Evolutionary conservation across 768 basidiomycete genomes (phyloP).

Genomic region (Infundibulicybe gibba): DNA sequence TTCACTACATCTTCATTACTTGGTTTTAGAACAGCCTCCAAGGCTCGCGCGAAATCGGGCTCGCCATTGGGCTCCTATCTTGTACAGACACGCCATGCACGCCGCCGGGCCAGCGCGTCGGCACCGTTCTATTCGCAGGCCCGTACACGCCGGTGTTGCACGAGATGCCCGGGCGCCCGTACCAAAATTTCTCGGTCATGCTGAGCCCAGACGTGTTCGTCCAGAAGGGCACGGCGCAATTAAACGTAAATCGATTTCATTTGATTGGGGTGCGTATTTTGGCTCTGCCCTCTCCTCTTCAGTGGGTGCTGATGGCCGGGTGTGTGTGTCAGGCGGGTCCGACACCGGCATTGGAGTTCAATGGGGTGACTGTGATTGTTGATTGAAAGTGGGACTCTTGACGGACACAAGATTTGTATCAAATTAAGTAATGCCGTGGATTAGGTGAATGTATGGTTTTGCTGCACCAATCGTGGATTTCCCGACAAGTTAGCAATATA

Average conservation of each 20-base stretch:
- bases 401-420: no score
- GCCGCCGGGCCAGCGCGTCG: conserved; percentile 22
- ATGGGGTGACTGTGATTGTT: no score
- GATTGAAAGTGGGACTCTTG: no score
- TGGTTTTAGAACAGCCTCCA: conserved; percentile 28
- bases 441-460: no score
- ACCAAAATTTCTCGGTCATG: conserved; percentile 41
- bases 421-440: no score
- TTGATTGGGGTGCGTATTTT: conserved; percentile 23
- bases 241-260: conserved; percentile 25
- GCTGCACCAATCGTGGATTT: no score
- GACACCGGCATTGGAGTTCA: no score
- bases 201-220: conserved; percentile 15
- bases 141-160: conserved; percentile 29
- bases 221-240: conserved; percentile 17
- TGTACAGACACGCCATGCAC: conserved; percentile 22
- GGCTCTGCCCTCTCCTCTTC: no score
- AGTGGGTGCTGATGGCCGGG: no score
- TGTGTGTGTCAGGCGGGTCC: no score
- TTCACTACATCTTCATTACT: no score
- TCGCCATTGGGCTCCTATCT: conserved; percentile 37
- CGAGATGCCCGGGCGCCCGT: conserved; percentile 26
- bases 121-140: conserved; percentile 38
- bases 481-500: no score
- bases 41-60: conserved; percentile 38